Base-by-base conservation (phyloP, 108 stramenopile species). In the Pseudonitzschia multiseries region DNA sequence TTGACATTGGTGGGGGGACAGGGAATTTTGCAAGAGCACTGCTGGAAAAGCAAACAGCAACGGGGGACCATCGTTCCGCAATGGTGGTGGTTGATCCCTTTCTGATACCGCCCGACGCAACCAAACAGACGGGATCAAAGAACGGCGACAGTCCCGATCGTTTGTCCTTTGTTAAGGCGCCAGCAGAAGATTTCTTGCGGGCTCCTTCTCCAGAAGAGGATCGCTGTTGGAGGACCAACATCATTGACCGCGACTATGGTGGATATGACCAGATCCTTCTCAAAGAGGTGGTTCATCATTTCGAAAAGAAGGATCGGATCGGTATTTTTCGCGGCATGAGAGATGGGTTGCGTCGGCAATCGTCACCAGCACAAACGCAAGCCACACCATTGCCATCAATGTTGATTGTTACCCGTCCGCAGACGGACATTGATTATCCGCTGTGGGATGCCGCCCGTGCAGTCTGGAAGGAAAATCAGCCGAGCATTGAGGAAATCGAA, bases 341-440 rank as follows among this genome's bases (percentile, higher is more conserved):
- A 27, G 28, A 64, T 21, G 83, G 79, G 0, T 31, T 86, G 14
- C 40, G 51, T 15, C 20, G 41, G 21, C 51, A 60, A 51, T 46
- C 72, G 43, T 24, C n/a, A 0, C 8, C 24, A 57, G 5, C 20
- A 53, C 22, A 3, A 13, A 62, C 61, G 8, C 24, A 0, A 31
- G 2, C 50, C 53, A 28, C 17, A 4, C 17, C 26, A 13, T 50
- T 61, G 5, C 79, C 85, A 29, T 56, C 72, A 12, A 46, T 90
- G 1, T 64, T 86, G 8, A 86, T 90, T 56, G 64, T 90, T 3
- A 90, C 89, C 10, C 65, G 86, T 21, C 89, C 89, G 8, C 81
- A 84, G 65, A 48, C 66, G 6, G 89, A 86, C 0, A 84, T 88
- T 74, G 89, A 90, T 61, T 90, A 90, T 77, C 89, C 89, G 36